Evolutionary conservation across 2,329 filamentous ascomycete species (phyloP).

Genomic region (Tetracladium maxilliforme): DNA sequence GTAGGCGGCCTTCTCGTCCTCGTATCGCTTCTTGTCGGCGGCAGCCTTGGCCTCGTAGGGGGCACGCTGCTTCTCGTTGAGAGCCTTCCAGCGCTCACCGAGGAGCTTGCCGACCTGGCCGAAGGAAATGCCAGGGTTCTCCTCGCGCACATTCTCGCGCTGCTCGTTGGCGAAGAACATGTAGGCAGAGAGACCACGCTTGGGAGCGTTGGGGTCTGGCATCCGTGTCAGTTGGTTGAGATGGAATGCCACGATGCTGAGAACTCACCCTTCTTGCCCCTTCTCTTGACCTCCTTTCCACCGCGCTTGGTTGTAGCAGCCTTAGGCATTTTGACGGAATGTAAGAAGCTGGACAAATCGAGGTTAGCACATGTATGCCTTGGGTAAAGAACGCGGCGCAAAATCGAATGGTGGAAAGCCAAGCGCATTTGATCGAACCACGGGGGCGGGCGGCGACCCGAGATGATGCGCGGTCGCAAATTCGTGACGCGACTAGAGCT

Average conservation of each 20-base stretch:
- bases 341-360: too few relatives aligned
- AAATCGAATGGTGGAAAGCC: too few relatives aligned
- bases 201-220: slow-evolving; percentile 95
- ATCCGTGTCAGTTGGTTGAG: too few relatives aligned
- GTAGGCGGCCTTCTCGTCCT: slow-evolving; percentile 93
- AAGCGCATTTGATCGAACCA: too few relatives aligned
- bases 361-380: too few relatives aligned
- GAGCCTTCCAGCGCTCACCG: slow-evolving; percentile 96
- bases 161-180: slow-evolving; percentile 99
- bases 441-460: too few relatives aligned
- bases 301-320: slow-evolving; percentile 47
- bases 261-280: slow-evolving; percentile 58
- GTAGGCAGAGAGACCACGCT: slow-evolving; percentile 98
- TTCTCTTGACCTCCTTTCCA: slow-evolving; percentile 40
- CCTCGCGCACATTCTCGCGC: slow-evolving; percentile 93
- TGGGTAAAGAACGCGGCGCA: too few relatives aligned
- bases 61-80: slow-evolving; percentile 80
- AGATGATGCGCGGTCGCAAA: too few relatives aligned
- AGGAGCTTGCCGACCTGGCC: slow-evolving; percentile 96
- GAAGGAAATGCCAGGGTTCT: slow-evolving; percentile 87
- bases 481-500: too few relatives aligned
- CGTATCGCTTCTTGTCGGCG: slow-evolving; percentile 96
- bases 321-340: slow-evolving; percentile 46
- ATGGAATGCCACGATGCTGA: neutral
- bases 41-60: slow-evolving; percentile 97